A percentile compares a stretch with the other conserved stretches of the same genome.
Conservation (phyloP, 192 early-diverging fungal genomes). For the Coemansia sp. region DNA sequence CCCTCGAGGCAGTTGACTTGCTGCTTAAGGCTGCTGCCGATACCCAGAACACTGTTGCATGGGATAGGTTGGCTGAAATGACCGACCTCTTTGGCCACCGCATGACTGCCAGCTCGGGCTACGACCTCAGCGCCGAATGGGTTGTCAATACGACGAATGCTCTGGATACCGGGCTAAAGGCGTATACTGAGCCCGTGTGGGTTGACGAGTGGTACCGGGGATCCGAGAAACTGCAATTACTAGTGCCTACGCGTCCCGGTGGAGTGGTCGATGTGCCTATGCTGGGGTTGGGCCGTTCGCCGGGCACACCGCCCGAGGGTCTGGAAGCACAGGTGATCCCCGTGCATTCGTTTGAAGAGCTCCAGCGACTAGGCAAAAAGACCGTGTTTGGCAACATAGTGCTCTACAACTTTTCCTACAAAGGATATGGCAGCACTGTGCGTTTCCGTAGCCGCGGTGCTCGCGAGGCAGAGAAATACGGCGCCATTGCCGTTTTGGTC, state of each 20-base stretch:
- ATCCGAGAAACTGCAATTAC: conserved; percentile 54
- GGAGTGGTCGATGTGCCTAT: conserved; percentile 46
- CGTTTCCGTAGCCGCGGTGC: conserved; percentile 33
- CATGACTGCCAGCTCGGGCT: conserved; percentile 50
- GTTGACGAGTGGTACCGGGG: conserved; percentile 55
- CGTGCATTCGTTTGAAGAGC: conserved; percentile 51
- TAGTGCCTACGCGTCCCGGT: conserved; percentile 45
- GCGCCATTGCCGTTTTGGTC: conserved; percentile 54
- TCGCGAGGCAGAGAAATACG: conserved; percentile 38
- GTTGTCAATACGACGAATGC: conserved; percentile 46
- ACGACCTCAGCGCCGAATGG: conserved; percentile 56
- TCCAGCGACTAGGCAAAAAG: conserved; percentile 36
- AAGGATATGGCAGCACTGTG: conserved; percentile 15
- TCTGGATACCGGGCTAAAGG: conserved; percentile 37
- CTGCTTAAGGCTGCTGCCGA: conserved; percentile 26
- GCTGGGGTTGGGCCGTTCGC: conserved; percentile 55
- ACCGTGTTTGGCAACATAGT: conserved; percentile 51
- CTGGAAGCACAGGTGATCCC: conserved; percentile 54
- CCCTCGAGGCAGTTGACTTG: conserved; percentile 21
- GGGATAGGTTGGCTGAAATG: conserved; percentile 63
- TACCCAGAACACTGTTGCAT: conserved; percentile 47
- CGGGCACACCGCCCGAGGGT: conserved; percentile 39
- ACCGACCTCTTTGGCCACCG: conserved; percentile 59
- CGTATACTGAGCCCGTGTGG: conserved; percentile 55
- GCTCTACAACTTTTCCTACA: conserved; percentile 50